Conservation (phyloP, 768 basidiomycete genomes). For the Rhodotorula taiwanensis region DNA sequence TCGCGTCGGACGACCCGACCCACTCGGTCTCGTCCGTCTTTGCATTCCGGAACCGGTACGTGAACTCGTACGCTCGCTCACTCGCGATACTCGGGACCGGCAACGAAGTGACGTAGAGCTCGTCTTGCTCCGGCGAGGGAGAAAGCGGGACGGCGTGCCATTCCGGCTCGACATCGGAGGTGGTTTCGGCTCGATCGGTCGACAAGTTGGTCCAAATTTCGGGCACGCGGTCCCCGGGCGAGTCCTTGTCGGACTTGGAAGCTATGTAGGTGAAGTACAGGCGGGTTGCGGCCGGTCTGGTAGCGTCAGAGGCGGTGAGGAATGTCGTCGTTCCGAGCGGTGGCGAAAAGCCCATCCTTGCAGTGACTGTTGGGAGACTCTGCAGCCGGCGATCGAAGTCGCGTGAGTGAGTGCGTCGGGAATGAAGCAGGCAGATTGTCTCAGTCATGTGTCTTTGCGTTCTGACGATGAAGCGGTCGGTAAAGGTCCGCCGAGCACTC, state of each 20-base stretch:
- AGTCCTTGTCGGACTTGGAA: not conserved
- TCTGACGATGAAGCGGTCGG: too few relatives aligned
- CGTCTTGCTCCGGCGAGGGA: not conserved
- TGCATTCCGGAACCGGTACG: not conserved
- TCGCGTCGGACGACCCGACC: slow-evolving; percentile 5
- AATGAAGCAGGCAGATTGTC: too few relatives aligned
- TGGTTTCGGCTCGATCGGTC: not conserved
- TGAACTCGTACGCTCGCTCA: slow-evolving; percentile 2
- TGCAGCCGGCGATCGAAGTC: too few relatives aligned
- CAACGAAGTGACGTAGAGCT: not conserved
- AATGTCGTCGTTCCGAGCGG: not conserved
- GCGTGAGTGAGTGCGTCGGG: too few relatives aligned
- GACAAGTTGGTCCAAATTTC: slow-evolving; percentile 17
- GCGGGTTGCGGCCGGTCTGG: too few relatives aligned
- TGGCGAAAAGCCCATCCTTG: not conserved
- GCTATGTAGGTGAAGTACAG: slow-evolving; percentile 15
- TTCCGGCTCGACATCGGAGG: not conserved
- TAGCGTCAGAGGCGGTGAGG: not conserved
- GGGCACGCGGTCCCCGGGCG: too few relatives aligned
- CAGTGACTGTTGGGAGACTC: too few relatives aligned
- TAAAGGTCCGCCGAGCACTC: too few relatives aligned
- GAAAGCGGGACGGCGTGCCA: slow-evolving; percentile 6
- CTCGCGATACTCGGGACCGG: not conserved
- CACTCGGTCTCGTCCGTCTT: not conserved
- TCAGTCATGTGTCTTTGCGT: too few relatives aligned